Evolutionary conservation across 768 basidiomycete species (phyloP), one percentile per base, ranked within the genome.

Genomic region (Trametes maxima): DNA sequence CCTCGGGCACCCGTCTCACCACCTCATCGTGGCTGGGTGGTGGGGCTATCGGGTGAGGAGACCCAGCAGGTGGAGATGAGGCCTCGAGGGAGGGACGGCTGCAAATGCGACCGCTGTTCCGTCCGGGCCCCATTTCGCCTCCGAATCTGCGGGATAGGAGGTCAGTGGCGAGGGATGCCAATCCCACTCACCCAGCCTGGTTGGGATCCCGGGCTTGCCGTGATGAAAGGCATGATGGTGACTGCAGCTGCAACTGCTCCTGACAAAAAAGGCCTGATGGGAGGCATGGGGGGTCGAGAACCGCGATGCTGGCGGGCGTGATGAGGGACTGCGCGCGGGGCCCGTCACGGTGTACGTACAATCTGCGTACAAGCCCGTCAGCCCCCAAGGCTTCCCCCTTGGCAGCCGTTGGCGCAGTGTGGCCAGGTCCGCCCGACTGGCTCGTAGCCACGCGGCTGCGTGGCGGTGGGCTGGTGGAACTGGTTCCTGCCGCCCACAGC

Each of bases 261-360:
- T 43, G 39, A 40, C 52, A 24, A 24, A 53, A 40, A n/a, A 19
- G 52, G 33, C 28, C 54, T 46, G 54, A 45, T 55, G 37, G 39
- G 52, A 53, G 14, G 51, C 22, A 22, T n/a, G 33, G 16, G 48
- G 25, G 28, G 48, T 58, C 57, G 57, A 58, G 57, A 58, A 50
- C 48, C 25, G 25, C 42, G 3, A 44, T 19, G 33, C 44, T 13
- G 19, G 47, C 12, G 49, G 57, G 35, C 19, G 57, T 58, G 57
- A 58, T 50, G 48, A 42, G 19, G 24, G 11, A 24, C 47, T 49
- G 56, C 56, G 56, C 46, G 56, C 47, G 47, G 56, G 24, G 37
- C 16, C 56, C 56, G 56, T 49, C 56, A 47, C 43, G 42, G 33
- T 21, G 48, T 58, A 58, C 57, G 48, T 50, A 58, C 57, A 58